Evolutionary conservation across 768 basidiomycete species (phyloP), one percentile per base, ranked within the genome.

Genomic region (Leccinum subgranulosum): DNA sequence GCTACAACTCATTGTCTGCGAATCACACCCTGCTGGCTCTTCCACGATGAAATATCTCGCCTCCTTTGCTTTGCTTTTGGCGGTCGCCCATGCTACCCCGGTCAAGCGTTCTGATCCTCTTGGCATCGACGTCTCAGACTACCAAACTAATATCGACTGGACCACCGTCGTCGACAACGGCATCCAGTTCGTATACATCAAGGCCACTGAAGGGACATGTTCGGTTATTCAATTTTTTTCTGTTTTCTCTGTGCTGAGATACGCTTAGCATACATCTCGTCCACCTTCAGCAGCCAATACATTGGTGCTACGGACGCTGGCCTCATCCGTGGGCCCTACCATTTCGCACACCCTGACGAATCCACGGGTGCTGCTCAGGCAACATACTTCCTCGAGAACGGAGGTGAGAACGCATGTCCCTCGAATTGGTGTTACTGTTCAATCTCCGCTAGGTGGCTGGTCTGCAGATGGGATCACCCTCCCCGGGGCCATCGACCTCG

Each of bases 181-280:
- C 4, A 67, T 85, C 31, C 56, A 73, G 12, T 87, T 85, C 62
- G 82, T 73, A 3, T 87, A 78, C 64, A 86, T 87, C 78, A 87
- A 87, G 66, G 86, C 85, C 9, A 87, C 85, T 3, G 85, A 87
- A 66, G 81, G 81, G 9, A 84, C 76, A n/a, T 65, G 83, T 84
- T 46, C 51, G 55, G 74, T 63, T 8, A 49, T 55, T 31, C 21
- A 6, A 6, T 36, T 51, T 53, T 0, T 33, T 15, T 49, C 9
- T 53, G 4, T 34, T 11, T 45, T 48, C 31, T 6, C 2, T 41
- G 8, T 39, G 27, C 51, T 59, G 15, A 62, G 15, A 31, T 17
- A 31, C 8, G 4, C n/a, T 23, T 11, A 71, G 70, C 46, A 25
- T 71, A 71, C 15, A 55, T 55, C 11, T 67, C 60, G 3, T 46